Percentiles rank a stretch among this genome's conserved stretches.
phyloP scores from a whole-genome alignment of 805 yeast genomes.

The Tetrapisispora nanseiensis region DNA sequence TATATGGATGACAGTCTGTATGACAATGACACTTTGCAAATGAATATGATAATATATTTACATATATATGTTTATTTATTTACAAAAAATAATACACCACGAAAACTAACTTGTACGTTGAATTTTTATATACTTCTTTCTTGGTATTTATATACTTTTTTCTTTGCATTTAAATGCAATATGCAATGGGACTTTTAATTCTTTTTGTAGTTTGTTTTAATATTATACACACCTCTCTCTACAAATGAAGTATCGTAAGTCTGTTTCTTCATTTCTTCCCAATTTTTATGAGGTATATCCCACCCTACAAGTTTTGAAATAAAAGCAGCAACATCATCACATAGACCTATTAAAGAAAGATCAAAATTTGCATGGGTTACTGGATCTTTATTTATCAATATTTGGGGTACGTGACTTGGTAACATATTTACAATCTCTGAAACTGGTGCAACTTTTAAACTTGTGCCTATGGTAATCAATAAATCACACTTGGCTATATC shows the following conservation, averaged over 20 bases:
- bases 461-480: slow-evolving; percentile 79
- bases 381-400: slow-evolving; percentile 68
- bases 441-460: slow-evolving; percentile 87
- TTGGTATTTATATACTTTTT: neutral
- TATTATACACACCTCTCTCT: slow-evolving; percentile 27
- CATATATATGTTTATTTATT: no score
- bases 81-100: no score
- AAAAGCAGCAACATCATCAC: slow-evolving; percentile 73
- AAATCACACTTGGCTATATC: slow-evolving; percentile 69
- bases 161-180: neutral
- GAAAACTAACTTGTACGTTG: no score
- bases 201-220: slow-evolving; percentile 7
- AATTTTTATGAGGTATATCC: slow-evolving; percentile 49
- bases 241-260: slow-evolving; percentile 14
- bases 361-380: slow-evolving; percentile 73
- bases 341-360: slow-evolving; percentile 61
- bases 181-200: neutral
- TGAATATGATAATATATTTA: no score
- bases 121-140: neutral
- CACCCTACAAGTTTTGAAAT: slow-evolving; percentile 49
- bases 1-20: no score
- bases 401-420: slow-evolving; percentile 68
- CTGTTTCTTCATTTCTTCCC: slow-evolving; percentile 25
- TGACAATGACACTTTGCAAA: no score
- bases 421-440: slow-evolving; percentile 74